A percentile compares a stretch with the other conserved stretches of the same genome.
Conservation (phyloP, 1,139 yeast genomes). For the Scheffersomyces stambukii region DNA sequence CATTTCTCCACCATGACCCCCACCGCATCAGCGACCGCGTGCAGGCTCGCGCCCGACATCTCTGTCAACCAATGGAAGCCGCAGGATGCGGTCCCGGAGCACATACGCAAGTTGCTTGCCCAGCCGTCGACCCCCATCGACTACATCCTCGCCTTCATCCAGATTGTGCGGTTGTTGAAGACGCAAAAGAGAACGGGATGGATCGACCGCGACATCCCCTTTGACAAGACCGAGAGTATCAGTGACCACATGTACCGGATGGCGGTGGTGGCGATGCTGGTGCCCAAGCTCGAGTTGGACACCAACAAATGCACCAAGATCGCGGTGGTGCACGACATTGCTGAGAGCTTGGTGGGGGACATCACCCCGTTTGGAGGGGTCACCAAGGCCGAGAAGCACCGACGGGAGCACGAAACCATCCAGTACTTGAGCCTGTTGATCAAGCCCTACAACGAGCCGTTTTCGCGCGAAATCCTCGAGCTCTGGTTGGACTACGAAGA, state of each 20-base stretch:
- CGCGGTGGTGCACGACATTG: conserved; percentile 89
- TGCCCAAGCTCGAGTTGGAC: conserved; percentile 42
- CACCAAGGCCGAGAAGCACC: conserved; percentile 67
- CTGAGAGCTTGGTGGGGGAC: conserved; percentile 92
- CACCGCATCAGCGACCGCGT: no score
- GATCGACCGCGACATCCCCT: conserved; percentile 69
- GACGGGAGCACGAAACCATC: conserved; percentile 75
- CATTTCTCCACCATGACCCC: conserved; percentile 9
- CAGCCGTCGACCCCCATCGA: conserved; percentile 29
- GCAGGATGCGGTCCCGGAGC: conserved; percentile 51
- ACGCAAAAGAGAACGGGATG: conserved; percentile 90
- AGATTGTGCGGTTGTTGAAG: conserved; percentile 71
- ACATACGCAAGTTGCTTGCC: conserved; percentile 39
- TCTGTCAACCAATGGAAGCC: conserved; percentile 50
- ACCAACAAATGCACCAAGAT: conserved; percentile 71
- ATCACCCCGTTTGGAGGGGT: conserved; percentile 82
- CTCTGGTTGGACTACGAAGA: conserved; percentile 92
- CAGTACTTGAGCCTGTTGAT: conserved; percentile 60
- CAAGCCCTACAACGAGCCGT: conserved; percentile 56
- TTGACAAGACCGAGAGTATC: conserved; percentile 59
- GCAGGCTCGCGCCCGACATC: no score
- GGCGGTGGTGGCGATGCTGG: conserved; percentile 77
- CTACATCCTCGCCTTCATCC: conserved; percentile 67
- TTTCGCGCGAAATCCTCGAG: conserved; percentile 63
- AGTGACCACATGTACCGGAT: conserved; percentile 97